phyloP scores from a whole-genome alignment of 345 rosid species.

The Lenwebbia sp. region DNA sequence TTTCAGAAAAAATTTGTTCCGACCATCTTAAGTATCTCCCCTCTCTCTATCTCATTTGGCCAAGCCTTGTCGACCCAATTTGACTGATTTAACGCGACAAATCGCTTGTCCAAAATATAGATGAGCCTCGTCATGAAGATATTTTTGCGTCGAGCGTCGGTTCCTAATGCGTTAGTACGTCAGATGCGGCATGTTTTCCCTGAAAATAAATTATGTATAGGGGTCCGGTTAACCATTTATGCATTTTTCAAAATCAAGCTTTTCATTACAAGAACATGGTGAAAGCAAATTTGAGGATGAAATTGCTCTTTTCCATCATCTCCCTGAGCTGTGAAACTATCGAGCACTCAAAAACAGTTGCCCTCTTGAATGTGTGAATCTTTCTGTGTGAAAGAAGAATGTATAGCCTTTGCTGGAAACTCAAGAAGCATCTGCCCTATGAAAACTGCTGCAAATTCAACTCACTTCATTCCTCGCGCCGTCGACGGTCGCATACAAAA shows the following conservation, averaged over 20 bases:
- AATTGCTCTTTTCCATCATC: no score
- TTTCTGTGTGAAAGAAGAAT: background rate
- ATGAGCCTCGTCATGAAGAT: background rate
- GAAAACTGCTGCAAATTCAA: background rate
- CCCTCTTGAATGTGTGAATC: background rate
- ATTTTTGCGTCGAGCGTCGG: background rate
- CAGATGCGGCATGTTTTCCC: background rate
- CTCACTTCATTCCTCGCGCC: background rate
- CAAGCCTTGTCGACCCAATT: background rate
- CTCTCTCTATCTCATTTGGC: background rate
- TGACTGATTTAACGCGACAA: background rate
- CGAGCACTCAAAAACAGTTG: background rate
- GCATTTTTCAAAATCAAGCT: background rate
- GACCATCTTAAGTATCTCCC: background rate
- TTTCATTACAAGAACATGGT: background rate
- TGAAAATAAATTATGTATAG: background rate
- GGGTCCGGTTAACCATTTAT: background rate
- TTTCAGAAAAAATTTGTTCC: no score
- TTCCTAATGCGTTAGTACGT: background rate
- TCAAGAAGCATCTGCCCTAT: background rate
- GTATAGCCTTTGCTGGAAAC: background rate
- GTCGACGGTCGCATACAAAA: background rate
- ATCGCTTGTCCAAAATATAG: background rate
- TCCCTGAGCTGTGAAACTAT: background rate
- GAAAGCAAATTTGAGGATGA: background rate